These are phyloP conservation scores for Desmodesmus armatus DNA, from an alignment of 139 green algal species.

Conservation along the genomic window DNA sequence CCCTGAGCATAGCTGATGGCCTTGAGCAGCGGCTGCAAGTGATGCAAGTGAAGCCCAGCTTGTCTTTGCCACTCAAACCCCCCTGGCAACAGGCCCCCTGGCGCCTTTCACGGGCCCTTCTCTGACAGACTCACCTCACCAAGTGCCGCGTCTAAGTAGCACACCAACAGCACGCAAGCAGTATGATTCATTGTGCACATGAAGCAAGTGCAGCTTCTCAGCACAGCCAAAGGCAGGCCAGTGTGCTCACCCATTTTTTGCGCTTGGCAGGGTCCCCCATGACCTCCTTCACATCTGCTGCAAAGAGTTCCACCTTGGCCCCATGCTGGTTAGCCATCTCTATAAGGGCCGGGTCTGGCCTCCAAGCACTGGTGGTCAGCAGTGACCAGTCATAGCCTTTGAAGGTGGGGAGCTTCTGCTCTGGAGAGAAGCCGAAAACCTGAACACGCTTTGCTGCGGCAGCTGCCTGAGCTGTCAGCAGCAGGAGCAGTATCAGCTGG, in stretches of 20 bases:
- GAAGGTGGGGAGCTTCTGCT: neutral
- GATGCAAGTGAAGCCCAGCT: too few species aligned
- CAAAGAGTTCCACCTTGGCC: neutral
- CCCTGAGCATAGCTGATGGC: too few species aligned
- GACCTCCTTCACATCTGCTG: conserved; percentile 5
- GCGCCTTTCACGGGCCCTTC: too few species aligned
- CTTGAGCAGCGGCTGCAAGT: too few species aligned
- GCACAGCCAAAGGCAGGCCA: neutral
- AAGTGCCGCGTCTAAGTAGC: too few species aligned
- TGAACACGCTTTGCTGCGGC: neutral
- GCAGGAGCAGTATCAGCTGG: too few species aligned
- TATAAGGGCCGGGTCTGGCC: conserved; percentile 11
- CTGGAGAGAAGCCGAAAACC: conserved; percentile 45
- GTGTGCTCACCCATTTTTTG: conserved; percentile 7
- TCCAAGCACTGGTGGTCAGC: conserved; percentile 34
- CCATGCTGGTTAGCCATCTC: neutral
- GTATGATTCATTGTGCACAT: neutral
- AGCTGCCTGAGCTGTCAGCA: conserved; percentile 12
- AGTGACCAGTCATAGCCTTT: conserved; percentile 38
- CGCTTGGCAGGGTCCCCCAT: neutral
- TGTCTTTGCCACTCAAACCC: too few species aligned
- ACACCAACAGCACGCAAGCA: too few species aligned
- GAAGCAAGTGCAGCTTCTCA: neutral
- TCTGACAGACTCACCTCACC: too few species aligned
- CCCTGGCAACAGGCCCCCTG: too few species aligned